phyloP scores from a whole-genome alignment of 306 rosid genomes.

The Medicago arabica region DNA sequence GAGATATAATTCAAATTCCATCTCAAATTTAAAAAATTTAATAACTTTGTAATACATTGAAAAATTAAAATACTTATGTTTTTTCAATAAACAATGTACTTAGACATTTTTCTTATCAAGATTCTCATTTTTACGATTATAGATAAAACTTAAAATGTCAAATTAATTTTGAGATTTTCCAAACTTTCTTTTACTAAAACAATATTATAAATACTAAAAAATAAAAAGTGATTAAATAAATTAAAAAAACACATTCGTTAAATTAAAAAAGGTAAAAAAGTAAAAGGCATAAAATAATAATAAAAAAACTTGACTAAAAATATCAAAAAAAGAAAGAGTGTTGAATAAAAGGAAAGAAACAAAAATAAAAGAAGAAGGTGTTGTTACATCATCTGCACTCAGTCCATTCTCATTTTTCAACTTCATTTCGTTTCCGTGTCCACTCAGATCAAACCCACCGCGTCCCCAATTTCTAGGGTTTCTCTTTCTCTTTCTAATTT shows the following conservation, averaged over 20 bases:
- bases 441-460: slow-evolving; percentile 50
- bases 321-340: not conserved
- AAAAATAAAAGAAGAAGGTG: slow-evolving; percentile 31
- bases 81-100: too few species aligned
- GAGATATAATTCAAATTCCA: too few species aligned
- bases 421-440: slow-evolving; percentile 45
- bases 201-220: too few species aligned
- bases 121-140: too few species aligned
- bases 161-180: too few species aligned
- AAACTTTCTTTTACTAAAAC: too few species aligned
- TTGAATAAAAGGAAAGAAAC: slow-evolving; percentile 1
- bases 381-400: slow-evolving; percentile 58
- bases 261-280: not conserved
- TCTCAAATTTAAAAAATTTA: too few species aligned
- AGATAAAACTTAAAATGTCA: too few species aligned
- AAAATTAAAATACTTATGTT: too few species aligned
- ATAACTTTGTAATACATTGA: too few species aligned
- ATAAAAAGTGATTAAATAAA: too few species aligned
- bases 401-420: slow-evolving; percentile 42
- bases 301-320: not conserved
- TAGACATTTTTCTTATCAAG: too few species aligned
- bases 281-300: not conserved
- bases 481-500: slow-evolving; percentile 3
- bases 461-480: slow-evolving; percentile 70
- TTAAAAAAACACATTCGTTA: not conserved